A percentile compares a stretch with the other conserved stretches of the same genome.
Conservation (phyloP, 176 grass and related monocot species). For the Eragrostis nindensis region DNA sequence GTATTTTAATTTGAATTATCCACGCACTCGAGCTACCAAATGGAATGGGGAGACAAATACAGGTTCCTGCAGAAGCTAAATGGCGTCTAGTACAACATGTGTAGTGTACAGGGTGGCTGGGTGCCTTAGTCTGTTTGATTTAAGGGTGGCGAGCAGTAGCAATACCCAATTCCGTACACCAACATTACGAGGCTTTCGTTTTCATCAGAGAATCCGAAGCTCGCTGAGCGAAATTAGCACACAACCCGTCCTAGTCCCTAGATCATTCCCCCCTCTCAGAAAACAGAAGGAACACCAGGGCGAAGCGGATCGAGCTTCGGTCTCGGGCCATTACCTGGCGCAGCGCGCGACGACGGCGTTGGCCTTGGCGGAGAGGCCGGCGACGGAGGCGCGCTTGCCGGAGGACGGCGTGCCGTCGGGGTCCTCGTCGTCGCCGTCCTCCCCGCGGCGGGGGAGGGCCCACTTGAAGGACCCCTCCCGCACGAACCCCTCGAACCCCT, state of each 20-base stretch:
- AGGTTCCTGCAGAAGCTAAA: not conserved
- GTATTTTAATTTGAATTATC: too few relatives aligned
- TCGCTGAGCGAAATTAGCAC: not conserved
- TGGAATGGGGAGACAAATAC: not conserved
- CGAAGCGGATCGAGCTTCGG: not conserved
- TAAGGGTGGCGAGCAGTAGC: not conserved
- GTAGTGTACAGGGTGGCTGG: not conserved
- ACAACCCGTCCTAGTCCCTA: not conserved
- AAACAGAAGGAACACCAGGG: not conserved
- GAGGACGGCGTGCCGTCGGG: constrained; percentile 52
- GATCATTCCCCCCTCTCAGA: not conserved
- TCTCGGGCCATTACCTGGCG: constrained; percentile 58
- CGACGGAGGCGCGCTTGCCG: constrained; percentile 57
- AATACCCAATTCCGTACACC: constrained; percentile 9
- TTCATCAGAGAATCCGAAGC: not conserved
- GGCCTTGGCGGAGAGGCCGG: constrained; percentile 69
- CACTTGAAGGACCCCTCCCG: constrained; percentile 90
- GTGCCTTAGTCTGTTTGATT: constrained; percentile 14
- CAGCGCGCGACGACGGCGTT: constrained; percentile 81
- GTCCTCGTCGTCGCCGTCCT: constrained; percentile 62
- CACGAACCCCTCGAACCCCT: constrained; percentile 82
- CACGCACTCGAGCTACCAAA: not conserved
- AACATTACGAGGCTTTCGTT: not conserved
- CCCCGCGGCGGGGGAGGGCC: constrained; percentile 64
- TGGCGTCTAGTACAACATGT: not conserved